phyloP scores from a whole-genome alignment of 768 basidiomycete genomes.

The Cystoderma amianthinum region DNA sequence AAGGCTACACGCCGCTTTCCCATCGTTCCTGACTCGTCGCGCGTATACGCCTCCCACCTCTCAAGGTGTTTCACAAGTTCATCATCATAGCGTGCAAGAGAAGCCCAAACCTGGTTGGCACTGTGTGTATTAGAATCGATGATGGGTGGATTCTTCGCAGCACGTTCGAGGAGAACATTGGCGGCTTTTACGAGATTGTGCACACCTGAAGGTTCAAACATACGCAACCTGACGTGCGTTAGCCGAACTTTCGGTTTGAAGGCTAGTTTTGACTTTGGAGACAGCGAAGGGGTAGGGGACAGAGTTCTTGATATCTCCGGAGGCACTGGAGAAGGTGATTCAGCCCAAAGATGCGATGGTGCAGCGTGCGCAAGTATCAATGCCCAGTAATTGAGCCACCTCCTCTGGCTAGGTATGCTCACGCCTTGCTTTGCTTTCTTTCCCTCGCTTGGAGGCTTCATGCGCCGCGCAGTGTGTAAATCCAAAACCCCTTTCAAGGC shows the following conservation, averaged over 20 bases:
- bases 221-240: conserved; percentile 49
- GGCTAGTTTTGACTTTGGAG: background rate
- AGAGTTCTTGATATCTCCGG: background rate
- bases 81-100: conserved; percentile 78
- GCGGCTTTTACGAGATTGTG: conserved; percentile 49
- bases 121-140: conserved; percentile 9
- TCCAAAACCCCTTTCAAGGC: conserved; percentile 51
- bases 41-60: conserved; percentile 51
- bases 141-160: conserved; percentile 14
- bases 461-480: conserved; percentile 63
- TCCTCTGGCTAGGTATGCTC: conserved; percentile 75
- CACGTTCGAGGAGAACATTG: conserved; percentile 42
- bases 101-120: conserved; percentile 54
- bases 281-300: background rate
- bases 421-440: conserved; percentile 49
- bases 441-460: conserved; percentile 38
- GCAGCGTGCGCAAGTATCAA: conserved; percentile 50
- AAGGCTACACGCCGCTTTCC: conserved; percentile 7
- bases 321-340: background rate
- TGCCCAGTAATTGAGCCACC: conserved; percentile 78
- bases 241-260: conserved; percentile 43
- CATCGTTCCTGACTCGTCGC: conserved; percentile 29
- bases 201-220: conserved; percentile 47
- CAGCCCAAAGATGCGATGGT: conserved; percentile 42
- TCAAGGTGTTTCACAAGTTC: conserved; percentile 57